Evolutionary conservation across 1,139 yeast species (phyloP).

Genomic region (Pichia sp.): DNA sequence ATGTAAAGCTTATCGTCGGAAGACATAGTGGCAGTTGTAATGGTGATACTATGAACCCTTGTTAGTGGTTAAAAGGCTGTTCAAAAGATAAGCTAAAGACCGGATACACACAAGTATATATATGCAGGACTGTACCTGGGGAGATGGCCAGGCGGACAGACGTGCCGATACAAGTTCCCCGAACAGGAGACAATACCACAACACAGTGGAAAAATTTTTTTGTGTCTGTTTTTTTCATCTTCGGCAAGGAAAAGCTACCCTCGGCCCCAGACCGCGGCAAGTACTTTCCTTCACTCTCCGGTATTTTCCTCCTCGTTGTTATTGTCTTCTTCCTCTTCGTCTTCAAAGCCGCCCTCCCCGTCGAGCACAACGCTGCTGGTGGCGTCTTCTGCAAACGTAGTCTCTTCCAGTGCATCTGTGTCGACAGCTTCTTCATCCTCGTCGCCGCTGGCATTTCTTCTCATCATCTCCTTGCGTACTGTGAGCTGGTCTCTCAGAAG

Average conservation of each 20-base stretch:
- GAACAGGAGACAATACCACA: neutral
- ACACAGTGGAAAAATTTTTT: neutral
- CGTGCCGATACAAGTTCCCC: neutral
- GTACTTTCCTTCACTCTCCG: neutral
- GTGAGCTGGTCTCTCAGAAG: conserved; percentile 67
- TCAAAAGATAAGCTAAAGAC: neutral
- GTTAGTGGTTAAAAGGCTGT: neutral
- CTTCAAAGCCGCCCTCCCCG: conserved; percentile 26
- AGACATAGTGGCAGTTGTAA: conserved; percentile 17
- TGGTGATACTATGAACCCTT: too few relatives aligned
- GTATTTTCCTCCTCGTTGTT: conserved; percentile 2
- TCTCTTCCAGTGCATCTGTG: neutral
- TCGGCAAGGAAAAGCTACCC: neutral
- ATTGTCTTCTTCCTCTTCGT: conserved; percentile 17
- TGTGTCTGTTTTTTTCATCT: neutral
- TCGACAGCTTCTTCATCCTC: conserved; percentile 19
- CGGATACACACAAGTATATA: neutral
- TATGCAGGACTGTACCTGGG: neutral
- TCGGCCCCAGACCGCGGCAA: neutral
- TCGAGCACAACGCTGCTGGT: conserved; percentile 32
- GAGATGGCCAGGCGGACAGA: neutral
- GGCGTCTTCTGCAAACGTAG: conserved; percentile 1
- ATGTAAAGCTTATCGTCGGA: conserved; percentile 60
- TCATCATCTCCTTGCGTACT: conserved; percentile 40
- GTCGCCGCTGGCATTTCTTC: conserved; percentile 36